Evolutionary conservation across 108 stramenopile genomes (phyloP).

Genomic region (Cyclotella baltica): DNA sequence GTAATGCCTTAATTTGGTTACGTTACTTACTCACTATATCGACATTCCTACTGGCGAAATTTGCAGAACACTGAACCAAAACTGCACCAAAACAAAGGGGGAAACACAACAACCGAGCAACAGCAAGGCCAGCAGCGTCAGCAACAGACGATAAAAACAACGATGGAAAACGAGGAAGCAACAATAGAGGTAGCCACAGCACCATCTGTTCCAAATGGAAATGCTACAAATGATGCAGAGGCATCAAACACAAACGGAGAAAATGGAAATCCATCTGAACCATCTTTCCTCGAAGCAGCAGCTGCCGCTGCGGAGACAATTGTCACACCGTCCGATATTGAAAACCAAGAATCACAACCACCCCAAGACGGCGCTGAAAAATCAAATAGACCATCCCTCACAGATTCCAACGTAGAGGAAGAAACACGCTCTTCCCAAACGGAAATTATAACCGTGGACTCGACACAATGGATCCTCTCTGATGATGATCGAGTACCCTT

Average conservation of each 20-base stretch:
- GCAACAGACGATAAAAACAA: too few species aligned
- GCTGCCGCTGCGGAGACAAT: background rate
- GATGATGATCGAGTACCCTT: slow-evolving; percentile 31
- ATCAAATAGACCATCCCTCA: slow-evolving; percentile 9
- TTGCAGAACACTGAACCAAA: too few species aligned
- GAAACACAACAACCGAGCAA: too few species aligned
- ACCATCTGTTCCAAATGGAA: too few species aligned
- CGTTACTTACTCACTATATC: too few species aligned
- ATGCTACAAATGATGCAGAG: too few species aligned
- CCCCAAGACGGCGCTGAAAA: background rate
- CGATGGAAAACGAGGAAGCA: background rate
- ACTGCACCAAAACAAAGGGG: too few species aligned
- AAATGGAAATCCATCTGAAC: background rate
- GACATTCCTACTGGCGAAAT: too few species aligned
- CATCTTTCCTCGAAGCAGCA: slow-evolving; percentile 14
- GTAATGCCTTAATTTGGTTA: too few species aligned
- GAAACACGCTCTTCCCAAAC: slow-evolving; percentile 14
- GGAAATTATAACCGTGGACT: background rate
- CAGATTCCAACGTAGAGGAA: background rate
- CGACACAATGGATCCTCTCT: background rate
- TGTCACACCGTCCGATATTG: background rate
- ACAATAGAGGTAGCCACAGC: background rate
- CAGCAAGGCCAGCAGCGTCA: too few species aligned
- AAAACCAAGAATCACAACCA: background rate
- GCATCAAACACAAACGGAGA: background rate